phyloP scores from a whole-genome alignment of 2,329 filamentous ascomycete genomes.

The Colletotrichum echinochloae region DNA sequence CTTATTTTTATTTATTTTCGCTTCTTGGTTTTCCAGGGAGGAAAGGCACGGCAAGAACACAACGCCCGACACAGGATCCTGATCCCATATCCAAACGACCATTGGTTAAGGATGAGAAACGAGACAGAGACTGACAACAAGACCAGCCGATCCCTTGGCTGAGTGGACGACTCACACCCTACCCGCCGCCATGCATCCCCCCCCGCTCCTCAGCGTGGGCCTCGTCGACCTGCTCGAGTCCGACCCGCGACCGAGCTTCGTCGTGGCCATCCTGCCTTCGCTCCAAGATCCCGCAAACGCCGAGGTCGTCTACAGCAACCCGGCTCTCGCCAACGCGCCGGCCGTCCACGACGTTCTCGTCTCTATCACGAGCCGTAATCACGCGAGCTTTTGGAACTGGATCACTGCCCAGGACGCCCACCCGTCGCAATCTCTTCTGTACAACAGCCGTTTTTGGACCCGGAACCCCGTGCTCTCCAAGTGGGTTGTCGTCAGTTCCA shows the following conservation, averaged over 20 bases:
- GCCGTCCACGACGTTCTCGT: conserved; percentile 49
- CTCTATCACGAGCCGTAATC: conserved; percentile 47
- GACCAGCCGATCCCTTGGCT: conserved; percentile 37
- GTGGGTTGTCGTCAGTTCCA: conserved; percentile 56
- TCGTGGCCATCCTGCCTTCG: conserved; percentile 46
- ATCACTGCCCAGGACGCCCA: conserved; percentile 45
- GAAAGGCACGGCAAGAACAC: not conserved
- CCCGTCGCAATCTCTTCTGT: conserved; percentile 46
- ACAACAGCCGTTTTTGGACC: conserved; percentile 53
- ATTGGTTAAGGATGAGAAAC: conserved; percentile 39
- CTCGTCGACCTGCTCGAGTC: conserved; percentile 55
- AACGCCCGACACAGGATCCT: conserved; percentile 6
- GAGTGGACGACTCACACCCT: conserved; percentile 32
- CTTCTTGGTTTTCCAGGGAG: not conserved
- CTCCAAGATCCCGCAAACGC: conserved; percentile 37
- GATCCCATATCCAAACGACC: conserved; percentile 1
- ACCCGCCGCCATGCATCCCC: conserved; percentile 38
- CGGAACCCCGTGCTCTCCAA: conserved; percentile 49
- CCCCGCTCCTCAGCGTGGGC: conserved; percentile 45
- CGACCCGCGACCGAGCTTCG: conserved; percentile 57
- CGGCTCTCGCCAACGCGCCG: conserved; percentile 48
- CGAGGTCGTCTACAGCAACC: conserved; percentile 52
- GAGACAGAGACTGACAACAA: conserved; percentile 31
- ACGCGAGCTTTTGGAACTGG: conserved; percentile 56
- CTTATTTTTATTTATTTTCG: not conserved